Evolutionary conservation across 2,329 filamentous ascomycete species (phyloP).

Genomic region (Aureobasidium leucospermi): DNA sequence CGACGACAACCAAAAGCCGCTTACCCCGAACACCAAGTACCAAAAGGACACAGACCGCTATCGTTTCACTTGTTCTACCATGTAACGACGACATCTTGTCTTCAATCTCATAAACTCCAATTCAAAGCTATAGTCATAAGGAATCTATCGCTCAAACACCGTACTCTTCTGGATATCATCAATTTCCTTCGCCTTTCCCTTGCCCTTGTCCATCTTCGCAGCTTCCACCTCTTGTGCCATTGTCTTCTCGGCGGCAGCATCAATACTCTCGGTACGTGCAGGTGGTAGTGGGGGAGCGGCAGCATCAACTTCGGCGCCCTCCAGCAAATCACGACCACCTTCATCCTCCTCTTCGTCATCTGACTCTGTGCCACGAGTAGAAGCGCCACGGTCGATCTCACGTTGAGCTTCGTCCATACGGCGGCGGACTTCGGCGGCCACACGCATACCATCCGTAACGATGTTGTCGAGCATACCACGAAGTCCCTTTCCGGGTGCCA

Average conservation of each 20-base stretch:
- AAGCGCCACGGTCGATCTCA: conserved; percentile 77
- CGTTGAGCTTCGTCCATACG: conserved; percentile 93
- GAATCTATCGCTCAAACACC: conserved; percentile 26
- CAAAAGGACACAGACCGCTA: too few species aligned
- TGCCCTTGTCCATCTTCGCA: conserved; percentile 21
- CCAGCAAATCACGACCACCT: conserved; percentile 47
- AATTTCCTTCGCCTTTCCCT: conserved; percentile 21
- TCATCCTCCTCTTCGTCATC: conserved; percentile 65
- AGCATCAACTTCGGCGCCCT: conserved; percentile 40
- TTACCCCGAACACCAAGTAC: neutral
- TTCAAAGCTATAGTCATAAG: neutral
- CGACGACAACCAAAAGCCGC: neutral
- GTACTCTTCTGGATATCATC: conserved; percentile 28
- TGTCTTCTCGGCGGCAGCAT: neutral
- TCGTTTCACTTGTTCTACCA: neutral
- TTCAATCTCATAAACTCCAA: too few species aligned
- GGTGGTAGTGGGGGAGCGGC: conserved; percentile 1
- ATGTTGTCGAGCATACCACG: conserved; percentile 95
- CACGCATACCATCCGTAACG: conserved; percentile 92
- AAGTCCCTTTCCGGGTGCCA: conserved; percentile 64
- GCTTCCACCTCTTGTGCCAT: conserved; percentile 14
- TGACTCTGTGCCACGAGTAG: conserved; percentile 45
- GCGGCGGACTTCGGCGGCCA: conserved; percentile 83
- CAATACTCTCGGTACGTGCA: neutral
- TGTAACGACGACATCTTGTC: neutral